phyloP scores from a whole-genome alignment of 2,329 filamentous ascomycete genomes.

The Colletotrichum destructivum region DNA sequence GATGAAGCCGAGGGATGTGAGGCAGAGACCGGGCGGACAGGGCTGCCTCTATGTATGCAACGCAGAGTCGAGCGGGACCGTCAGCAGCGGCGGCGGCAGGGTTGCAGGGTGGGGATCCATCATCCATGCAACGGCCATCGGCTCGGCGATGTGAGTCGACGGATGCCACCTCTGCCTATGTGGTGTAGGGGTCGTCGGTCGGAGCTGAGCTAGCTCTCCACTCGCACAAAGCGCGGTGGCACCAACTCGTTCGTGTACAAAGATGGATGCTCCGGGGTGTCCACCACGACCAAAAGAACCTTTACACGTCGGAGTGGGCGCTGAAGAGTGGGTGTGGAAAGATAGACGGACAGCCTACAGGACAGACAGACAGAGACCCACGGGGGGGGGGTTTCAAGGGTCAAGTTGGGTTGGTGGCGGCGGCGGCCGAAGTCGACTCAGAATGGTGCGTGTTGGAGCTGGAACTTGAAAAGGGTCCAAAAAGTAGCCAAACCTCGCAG shows the following conservation, averaged over 20 bases:
- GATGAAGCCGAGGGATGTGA: background rate
- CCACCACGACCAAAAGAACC: conserved; percentile 27
- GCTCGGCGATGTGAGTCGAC: conserved; percentile 30
- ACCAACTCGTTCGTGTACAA: conserved; percentile 26
- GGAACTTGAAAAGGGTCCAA: background rate
- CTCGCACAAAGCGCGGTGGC: conserved; percentile 3
- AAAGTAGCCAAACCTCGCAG: background rate
- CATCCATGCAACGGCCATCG: conserved; percentile 28
- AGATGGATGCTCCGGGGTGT: background rate
- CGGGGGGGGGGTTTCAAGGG: conserved; percentile 12
- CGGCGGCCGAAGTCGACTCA: conserved; percentile 17
- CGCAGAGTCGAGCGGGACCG: background rate
- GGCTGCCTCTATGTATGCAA: conserved; percentile 13
- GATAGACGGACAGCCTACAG: no score
- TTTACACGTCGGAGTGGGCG: conserved; percentile 10
- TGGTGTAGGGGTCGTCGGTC: conserved; percentile 11
- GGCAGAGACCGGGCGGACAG: background rate
- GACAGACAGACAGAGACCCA: background rate
- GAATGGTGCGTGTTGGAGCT: conserved; percentile 5
- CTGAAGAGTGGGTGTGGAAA: conserved; percentile 3
- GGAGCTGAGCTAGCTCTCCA: conserved; percentile 18
- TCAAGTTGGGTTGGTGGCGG: background rate
- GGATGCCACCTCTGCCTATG: conserved; percentile 9
- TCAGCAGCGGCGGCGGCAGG: background rate
- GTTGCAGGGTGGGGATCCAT: no score